Evolutionary conservation across 345 rosid genomes (phyloP).

Genomic region (Salix caprea): DNA sequence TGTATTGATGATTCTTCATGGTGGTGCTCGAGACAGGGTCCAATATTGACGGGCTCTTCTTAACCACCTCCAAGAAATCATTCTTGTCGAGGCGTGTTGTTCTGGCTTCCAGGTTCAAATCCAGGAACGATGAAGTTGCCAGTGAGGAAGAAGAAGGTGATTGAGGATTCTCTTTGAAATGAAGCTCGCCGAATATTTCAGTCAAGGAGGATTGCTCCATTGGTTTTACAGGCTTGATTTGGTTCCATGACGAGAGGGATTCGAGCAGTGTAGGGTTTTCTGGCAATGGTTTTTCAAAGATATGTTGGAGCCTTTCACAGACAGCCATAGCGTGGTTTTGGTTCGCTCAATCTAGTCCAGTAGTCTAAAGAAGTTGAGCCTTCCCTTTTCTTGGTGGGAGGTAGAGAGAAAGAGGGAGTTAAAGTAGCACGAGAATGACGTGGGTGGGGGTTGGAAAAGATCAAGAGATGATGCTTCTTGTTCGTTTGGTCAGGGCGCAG

Average conservation of each 20-base stretch:
- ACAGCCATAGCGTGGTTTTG: constrained; percentile 53
- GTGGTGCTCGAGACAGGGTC: constrained; percentile 4
- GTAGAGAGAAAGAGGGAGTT: neutral
- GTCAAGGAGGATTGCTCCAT: constrained; percentile 48
- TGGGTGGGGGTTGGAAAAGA: constrained; percentile 17
- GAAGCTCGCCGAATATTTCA: constrained; percentile 73
- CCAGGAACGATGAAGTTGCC: constrained; percentile 9
- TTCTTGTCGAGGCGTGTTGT: neutral
- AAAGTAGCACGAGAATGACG: constrained; percentile 29
- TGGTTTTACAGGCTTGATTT: constrained; percentile 32
- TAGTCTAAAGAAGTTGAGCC: constrained; percentile 2
- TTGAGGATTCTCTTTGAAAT: constrained; percentile 44
- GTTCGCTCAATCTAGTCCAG: neutral
- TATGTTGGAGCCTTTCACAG: constrained; percentile 61
- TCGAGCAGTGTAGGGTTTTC: constrained; percentile 49
- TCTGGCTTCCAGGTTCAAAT: constrained; percentile 3
- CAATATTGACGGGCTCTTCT: constrained; percentile 5
- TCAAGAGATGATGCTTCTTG: constrained; percentile 25
- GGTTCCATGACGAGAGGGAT: constrained; percentile 64
- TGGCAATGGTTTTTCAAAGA: constrained; percentile 55
- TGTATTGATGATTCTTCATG: constrained; percentile 11
- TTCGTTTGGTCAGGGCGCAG: neutral
- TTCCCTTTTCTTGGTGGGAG: neutral
- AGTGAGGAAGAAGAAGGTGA: constrained; percentile 7
- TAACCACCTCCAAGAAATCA: neutral